These are phyloP conservation scores for Euphorbia peplus DNA, from an alignment of 345 rosid genomes.

Conservation along the genomic window DNA sequence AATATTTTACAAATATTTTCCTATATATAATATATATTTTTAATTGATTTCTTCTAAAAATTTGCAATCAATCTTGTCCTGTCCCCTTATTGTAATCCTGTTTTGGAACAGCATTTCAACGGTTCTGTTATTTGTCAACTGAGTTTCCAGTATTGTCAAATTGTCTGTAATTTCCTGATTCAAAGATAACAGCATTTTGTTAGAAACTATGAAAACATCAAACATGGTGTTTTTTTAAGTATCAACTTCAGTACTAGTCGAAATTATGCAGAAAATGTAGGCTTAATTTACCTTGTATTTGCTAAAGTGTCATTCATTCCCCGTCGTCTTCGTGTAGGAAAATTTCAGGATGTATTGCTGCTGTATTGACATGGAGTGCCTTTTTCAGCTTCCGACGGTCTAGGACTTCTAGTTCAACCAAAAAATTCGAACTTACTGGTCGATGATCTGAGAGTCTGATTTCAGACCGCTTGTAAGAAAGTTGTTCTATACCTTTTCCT, in stretches of 20 bases:
- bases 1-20: neutral
- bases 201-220: neutral
- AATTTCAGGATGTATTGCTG: slow-evolving; percentile 72
- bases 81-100: slow-evolving; percentile 8
- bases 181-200: neutral
- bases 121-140: neutral
- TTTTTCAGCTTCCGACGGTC: slow-evolving; percentile 71
- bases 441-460: slow-evolving; percentile 80
- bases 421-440: slow-evolving; percentile 78
- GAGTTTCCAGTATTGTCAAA: neutral
- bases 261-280: neutral
- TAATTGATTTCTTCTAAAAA: slow-evolving; percentile 5
- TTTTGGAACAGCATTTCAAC: neutral
- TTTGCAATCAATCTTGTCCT: slow-evolving; percentile 6
- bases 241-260: too few species aligned
- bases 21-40: neutral
- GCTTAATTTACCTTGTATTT: slow-evolving; percentile 28
- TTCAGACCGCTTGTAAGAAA: slow-evolving; percentile 63
- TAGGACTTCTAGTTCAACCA: slow-evolving; percentile 75
- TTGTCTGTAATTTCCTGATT: slow-evolving; percentile 22
- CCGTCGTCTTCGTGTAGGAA: slow-evolving; percentile 37
- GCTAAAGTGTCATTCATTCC: slow-evolving; percentile 14
- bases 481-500: slow-evolving; percentile 81
- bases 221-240: too few species aligned
- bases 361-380: slow-evolving; percentile 64